These are phyloP conservation scores for Stachybotrys chartarum DNA, from an alignment of 2,329 filamentous ascomycete species.

Conservation along the genomic window DNA sequence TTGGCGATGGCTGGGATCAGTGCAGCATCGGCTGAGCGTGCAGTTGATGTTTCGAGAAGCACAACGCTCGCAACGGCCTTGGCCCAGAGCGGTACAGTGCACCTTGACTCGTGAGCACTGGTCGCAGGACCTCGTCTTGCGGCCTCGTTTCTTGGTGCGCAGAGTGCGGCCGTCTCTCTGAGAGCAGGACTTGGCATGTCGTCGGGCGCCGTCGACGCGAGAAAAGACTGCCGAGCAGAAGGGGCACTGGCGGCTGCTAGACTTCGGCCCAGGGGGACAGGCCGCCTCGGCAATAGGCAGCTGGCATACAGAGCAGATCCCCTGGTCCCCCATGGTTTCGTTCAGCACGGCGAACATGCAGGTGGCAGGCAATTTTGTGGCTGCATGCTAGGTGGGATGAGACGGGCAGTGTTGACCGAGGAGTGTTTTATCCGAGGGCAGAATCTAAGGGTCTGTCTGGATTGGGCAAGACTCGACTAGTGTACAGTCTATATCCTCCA, in stretches of 20 bases:
- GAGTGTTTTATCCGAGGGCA: conserved; percentile 1
- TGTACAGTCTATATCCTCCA: neutral
- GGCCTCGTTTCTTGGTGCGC: neutral
- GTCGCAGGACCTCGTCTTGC: neutral
- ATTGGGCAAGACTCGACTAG: neutral
- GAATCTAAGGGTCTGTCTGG: neutral
- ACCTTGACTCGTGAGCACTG: neutral
- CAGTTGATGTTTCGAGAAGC: neutral
- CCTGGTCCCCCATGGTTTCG: too few relatives aligned
- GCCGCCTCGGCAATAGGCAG: neutral
- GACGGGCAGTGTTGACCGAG: neutral
- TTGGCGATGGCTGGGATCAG: neutral
- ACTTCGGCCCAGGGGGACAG: neutral
- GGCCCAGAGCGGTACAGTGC: neutral
- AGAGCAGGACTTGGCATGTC: neutral
- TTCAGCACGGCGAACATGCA: too few relatives aligned
- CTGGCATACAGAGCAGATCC: too few relatives aligned
- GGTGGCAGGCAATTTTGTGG: too few relatives aligned
- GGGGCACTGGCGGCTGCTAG: neutral
- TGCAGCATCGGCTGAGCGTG: neutral
- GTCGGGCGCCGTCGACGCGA: neutral
- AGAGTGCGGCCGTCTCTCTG: neutral
- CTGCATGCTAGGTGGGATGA: neutral
- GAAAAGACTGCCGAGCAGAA: conserved; percentile 1
- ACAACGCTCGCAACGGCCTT: neutral